Percentiles rank a stretch among this genome's conserved stretches.
These are phyloP conservation scores for Brassica juncea DNA, from an alignment of 345 rosid species.

Conservation along the genomic window DNA sequence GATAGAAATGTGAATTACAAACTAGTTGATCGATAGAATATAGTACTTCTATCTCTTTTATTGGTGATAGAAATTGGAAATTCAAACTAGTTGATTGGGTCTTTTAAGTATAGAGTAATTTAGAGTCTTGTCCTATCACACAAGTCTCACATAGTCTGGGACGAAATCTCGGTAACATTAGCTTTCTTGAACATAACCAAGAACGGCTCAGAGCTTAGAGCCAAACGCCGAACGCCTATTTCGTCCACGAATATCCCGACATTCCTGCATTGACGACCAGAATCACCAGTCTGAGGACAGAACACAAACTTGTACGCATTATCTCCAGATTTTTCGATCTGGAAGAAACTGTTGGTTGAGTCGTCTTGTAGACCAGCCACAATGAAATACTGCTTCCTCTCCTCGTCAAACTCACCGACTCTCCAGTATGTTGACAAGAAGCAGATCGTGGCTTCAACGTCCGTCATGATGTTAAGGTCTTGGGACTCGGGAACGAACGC, in stretches of 20 bases:
- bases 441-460: not conserved
- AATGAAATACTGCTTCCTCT: slow-evolving; percentile 14
- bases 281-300: slow-evolving; percentile 46
- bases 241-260: slow-evolving; percentile 52
- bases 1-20: too few species aligned
- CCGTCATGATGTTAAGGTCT: slow-evolving; percentile 13
- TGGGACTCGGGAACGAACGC: not conserved
- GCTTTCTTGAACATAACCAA: slow-evolving; percentile 59
- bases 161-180: slow-evolving; percentile 15
- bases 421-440: slow-evolving; percentile 17
- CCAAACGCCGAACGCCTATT: slow-evolving; percentile 48
- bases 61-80: too few species aligned
- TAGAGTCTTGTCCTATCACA: too few species aligned
- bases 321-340: slow-evolving; percentile 47
- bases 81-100: too few species aligned
- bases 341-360: slow-evolving; percentile 56
- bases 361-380: slow-evolving; percentile 41
- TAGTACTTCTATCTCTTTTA: too few species aligned
- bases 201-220: slow-evolving; percentile 54
- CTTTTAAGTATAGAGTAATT: too few species aligned
- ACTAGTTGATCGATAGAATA: too few species aligned
- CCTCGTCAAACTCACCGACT: not conserved
- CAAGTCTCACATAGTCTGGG: slow-evolving; percentile 25
- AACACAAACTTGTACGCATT: slow-evolving; percentile 55
- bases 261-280: slow-evolving; percentile 42